Evolutionary conservation across 257 asterid genomes (phyloP).

Genomic region (Solanum verrucosum): DNA sequence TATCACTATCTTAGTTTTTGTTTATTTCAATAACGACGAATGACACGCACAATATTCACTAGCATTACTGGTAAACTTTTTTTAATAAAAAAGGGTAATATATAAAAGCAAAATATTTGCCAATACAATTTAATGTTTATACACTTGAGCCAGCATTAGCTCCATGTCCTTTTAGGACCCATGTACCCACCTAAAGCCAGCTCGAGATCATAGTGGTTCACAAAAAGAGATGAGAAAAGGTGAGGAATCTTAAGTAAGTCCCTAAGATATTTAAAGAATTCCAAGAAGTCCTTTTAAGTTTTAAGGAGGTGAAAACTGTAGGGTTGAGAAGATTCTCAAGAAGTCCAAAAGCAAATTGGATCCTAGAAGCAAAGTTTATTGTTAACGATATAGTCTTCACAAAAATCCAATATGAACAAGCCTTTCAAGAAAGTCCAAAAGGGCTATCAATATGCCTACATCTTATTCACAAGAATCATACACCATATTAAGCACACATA

Average conservation of each 20-base stretch:
- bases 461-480: neutral
- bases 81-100: neutral
- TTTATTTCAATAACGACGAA: neutral
- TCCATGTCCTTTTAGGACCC: neutral
- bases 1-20: neutral
- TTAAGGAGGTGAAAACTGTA: neutral
- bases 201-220: neutral
- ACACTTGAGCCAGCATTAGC: neutral
- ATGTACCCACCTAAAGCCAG: neutral
- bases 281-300: neutral
- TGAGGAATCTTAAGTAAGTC: neutral
- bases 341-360: neutral
- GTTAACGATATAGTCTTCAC: neutral
- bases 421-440: neutral
- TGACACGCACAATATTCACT: neutral
- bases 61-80: neutral
- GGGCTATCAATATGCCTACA: neutral
- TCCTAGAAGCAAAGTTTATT: neutral
- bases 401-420: neutral
- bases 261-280: neutral
- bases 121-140: neutral
- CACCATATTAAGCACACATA: neutral
- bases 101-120: neutral
- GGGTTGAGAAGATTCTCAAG: neutral
- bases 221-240: neutral